Evolutionary conservation across 2,329 filamentous ascomycete genomes (phyloP), one percentile per base, ranked within the genome.

Genomic region (Pseudocercospora fijiensis): DNA sequence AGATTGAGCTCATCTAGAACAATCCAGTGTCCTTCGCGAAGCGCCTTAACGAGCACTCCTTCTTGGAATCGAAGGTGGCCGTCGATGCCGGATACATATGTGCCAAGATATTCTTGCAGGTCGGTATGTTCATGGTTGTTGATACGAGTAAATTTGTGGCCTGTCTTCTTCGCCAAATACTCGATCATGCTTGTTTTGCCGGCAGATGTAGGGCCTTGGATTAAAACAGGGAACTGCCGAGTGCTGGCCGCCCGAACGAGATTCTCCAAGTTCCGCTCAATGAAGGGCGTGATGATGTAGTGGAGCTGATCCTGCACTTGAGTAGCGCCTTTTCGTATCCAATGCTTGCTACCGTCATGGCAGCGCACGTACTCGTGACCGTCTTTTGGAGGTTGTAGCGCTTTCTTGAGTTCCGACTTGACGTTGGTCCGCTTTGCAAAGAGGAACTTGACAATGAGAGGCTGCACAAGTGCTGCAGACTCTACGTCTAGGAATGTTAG

Each of bases 161-260:
- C 95, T 28, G 92, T 98, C 61, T 91, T 90, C 73, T 96, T 95
- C n/a, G 96, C 94, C 41, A 99, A 84, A 75, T 96, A 97, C 77
- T 98, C 94, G 47, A 99, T 96, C 95, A 99, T 99, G 77, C 94
- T 98, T 0, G 95, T 99, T 78, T 99, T 99, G 68, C 95, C 95
- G 11, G 94, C 91, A 4, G 96, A 99, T 0, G 95, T 99, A 11
- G 96, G 95, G 3, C 95, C 95, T 77, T 99, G 95, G 20, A 99
- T 90, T 9, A 99, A 83, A 56, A 99, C 91, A 0, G 95, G 96
- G 75, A 96, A 99, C 56, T 90, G 87, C 37, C 92, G 83, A 4
- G 94, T 99, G 0, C 94, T 98, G 16, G 92, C 92, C 2, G 95
- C 96, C 73, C 96, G 86, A 10, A 98, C 94, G 27, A 99, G 80